phyloP scores from a whole-genome alignment of 495 filamentous ascomycete genomes.

The Tuber aestivum region DNA sequence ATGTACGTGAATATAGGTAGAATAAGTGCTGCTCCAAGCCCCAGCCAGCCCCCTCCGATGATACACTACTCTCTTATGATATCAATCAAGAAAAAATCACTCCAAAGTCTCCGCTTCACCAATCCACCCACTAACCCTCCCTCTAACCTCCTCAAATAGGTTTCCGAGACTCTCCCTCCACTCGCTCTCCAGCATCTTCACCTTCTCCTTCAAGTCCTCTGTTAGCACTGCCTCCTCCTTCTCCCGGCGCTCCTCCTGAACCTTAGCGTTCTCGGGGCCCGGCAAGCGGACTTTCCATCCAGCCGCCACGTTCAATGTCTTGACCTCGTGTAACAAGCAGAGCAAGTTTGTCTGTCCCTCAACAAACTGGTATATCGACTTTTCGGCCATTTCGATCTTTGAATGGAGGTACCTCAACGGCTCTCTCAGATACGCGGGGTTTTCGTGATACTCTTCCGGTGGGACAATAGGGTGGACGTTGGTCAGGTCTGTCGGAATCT shows the following conservation, averaged over 20 bases:
- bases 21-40: not conserved
- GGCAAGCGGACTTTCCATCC: slow-evolving; percentile 51
- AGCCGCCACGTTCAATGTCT: slow-evolving; percentile 62
- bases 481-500: slow-evolving; percentile 54
- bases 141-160: slow-evolving; percentile 52
- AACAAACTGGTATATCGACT: slow-evolving; percentile 90
- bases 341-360: slow-evolving; percentile 88
- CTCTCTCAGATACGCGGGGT: slow-evolving; percentile 67
- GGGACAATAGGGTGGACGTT: slow-evolving; percentile 54
- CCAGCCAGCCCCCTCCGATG: not conserved
- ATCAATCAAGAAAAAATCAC: not conserved
- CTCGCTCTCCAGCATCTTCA: slow-evolving; percentile 71
- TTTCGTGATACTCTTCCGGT: slow-evolving; percentile 70
- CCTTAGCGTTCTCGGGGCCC: slow-evolving; percentile 52
- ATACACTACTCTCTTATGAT: not conserved
- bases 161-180: slow-evolving; percentile 65
- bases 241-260: slow-evolving; percentile 52
- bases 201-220: slow-evolving; percentile 52
- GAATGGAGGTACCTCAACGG: slow-evolving; percentile 85
- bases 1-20: slow-evolving; percentile 29
- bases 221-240: slow-evolving; percentile 54
- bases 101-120: slow-evolving; percentile 27
- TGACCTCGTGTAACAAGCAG: slow-evolving; percentile 73
- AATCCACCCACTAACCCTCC: slow-evolving; percentile 42
- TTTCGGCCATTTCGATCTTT: slow-evolving; percentile 77